phyloP scores from a whole-genome alignment of 129 eudicot genomes.

The Arctium minus region DNA sequence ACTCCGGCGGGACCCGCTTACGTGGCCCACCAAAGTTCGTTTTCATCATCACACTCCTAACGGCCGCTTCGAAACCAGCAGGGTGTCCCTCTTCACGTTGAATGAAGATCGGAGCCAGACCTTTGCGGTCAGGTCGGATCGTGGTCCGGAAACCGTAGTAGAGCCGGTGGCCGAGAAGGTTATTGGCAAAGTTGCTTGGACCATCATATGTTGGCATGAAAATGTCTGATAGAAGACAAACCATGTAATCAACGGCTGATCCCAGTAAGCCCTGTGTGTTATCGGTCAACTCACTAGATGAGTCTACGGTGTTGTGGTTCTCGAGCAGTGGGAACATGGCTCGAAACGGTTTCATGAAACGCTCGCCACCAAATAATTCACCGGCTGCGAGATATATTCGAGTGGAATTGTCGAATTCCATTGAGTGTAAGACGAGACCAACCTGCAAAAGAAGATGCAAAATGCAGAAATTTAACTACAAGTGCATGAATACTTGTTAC shows the following conservation, averaged over 20 bases:
- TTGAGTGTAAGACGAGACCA: conserved; percentile 72
- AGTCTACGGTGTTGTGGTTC: conserved; percentile 73
- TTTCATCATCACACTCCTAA: conserved; percentile 65
- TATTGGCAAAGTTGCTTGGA: conserved; percentile 95
- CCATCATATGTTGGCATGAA: conserved; percentile 99
- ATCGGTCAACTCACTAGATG: conserved; percentile 66
- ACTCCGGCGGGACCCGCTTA: conserved; percentile 71
- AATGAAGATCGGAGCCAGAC: conserved; percentile 78
- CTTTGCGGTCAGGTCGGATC: conserved; percentile 83
- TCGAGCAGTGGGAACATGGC: conserved; percentile 81
- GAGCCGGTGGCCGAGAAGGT: conserved; percentile 91
- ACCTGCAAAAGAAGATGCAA: conserved; percentile 52
- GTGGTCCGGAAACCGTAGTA: conserved; percentile 90
- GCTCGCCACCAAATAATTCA: conserved; percentile 86
- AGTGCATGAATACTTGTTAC: background rate
- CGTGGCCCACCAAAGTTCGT: conserved; percentile 91
- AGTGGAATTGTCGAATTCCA: conserved; percentile 91
- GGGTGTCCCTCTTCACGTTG: conserved; percentile 59
- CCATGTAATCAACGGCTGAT: conserved; percentile 99
- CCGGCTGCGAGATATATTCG: conserved; percentile 94
- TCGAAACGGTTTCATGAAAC: conserved; percentile 85
- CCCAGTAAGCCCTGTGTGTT: conserved; percentile 73
- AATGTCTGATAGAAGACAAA: conserved; percentile 88
- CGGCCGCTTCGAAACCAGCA: conserved; percentile 76
- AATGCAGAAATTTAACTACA: background rate